Base-by-base conservation (phyloP, 176 grass and related monocot species). In the Lolium rigidum region DNA sequence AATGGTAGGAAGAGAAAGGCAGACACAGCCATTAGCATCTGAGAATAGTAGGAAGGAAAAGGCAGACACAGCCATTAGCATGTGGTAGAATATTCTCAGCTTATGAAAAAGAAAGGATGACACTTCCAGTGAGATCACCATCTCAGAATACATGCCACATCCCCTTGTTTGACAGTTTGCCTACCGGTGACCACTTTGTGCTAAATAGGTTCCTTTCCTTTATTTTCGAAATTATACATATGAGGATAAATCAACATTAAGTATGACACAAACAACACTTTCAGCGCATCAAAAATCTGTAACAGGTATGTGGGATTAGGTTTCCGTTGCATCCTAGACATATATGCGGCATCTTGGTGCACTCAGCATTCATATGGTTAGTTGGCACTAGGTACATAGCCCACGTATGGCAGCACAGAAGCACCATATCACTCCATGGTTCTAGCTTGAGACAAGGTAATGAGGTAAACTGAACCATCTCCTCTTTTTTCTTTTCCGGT, bases 231-330 rank as follows among this genome's bases (percentile, higher is more conserved):
- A 74, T 4, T 22, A 39, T 26, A 10, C 5, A 5, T 1, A 38
- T 3, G 49, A 24, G 28, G 54, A 63, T 15, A 75, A 10, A 17
- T 54, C 8, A 55, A 10, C 48, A 20, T 3, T 55, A 41, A 18
- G 14, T 10, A 88, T 6, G 57, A 65, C n/a, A 44, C 15, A 63
- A 7, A 28, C n/a, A 89, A 12, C 17, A 57, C 39, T 47, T 66
- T 47, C 3, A 65, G 3, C 1, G 17, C 37, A 80, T 48, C 2
- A 55, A 63, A 64, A 54, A n/a, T 16, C 0, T 48, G 87, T 26
- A 14, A 77, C 82, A 85, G 82, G 87, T 68, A 11, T 39, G 37
- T 67, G 62, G 63, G 82, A 68, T 58, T 81, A n/a, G n/a, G n/a
- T n/a, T n/a, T n/a, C n/a, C n/a, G n/a, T n/a, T n/a, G n/a, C n/a